phyloP scores from a whole-genome alignment of 148 eudicot species.

The Rhododendron mucronatum region DNA sequence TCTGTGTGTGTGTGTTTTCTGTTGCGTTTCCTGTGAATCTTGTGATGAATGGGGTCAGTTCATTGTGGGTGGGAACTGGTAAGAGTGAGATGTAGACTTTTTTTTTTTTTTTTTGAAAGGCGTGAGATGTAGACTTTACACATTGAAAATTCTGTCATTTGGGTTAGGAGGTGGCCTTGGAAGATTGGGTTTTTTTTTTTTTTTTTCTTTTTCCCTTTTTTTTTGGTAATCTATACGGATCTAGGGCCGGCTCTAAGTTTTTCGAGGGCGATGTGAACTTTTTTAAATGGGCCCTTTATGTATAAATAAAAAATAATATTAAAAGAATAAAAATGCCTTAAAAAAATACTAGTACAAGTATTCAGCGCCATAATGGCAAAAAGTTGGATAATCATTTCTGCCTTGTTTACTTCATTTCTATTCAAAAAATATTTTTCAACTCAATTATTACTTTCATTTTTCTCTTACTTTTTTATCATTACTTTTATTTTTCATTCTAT shows the following conservation, averaged over 20 bases:
- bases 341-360: neutral
- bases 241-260: neutral
- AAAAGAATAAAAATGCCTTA: no score
- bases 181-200: neutral
- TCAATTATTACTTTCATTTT: no score
- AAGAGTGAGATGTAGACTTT: no score
- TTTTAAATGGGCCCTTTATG: neutral
- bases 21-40: neutral
- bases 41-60: neutral
- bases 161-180: neutral
- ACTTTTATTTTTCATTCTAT: no score
- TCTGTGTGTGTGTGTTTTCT: neutral
- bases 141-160: neutral
- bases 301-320: no score
- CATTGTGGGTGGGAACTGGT: neutral
- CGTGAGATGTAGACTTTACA: no score
- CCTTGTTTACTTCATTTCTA: no score
- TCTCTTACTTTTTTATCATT: no score
- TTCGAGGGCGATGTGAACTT: neutral
- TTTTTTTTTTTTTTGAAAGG: no score
- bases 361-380: neutral
- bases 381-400: neutral
- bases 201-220: neutral
- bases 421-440: no score
- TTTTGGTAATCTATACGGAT: neutral